Evolutionary conservation across 805 yeast genomes (phyloP).

Genomic region (Cyberlindnera veronae): DNA sequence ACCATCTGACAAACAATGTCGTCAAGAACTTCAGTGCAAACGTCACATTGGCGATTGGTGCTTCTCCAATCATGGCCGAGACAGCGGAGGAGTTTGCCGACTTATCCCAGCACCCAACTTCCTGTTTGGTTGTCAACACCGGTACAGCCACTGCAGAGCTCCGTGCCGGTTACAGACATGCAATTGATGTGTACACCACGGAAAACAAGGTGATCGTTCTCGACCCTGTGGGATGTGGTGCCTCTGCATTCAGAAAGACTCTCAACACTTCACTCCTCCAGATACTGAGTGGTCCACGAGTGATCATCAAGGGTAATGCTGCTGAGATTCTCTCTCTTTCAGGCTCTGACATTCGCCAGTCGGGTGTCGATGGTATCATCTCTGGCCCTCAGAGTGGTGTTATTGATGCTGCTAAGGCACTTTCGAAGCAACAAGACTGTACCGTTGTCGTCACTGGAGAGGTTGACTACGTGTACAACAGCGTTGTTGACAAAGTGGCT

Average conservation of each 20-base stretch:
- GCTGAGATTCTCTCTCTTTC: conserved; percentile 74
- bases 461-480: conserved; percentile 46
- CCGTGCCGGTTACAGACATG: conserved; percentile 40
- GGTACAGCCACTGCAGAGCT: conserved; percentile 56
- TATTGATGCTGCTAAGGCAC: conserved; percentile 40
- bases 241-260: conserved; percentile 54
- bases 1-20: conserved; percentile 86
- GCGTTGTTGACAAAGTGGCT: too few relatives aligned
- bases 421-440: conserved; percentile 49
- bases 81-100: conserved; percentile 62
- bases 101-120: conserved; percentile 50
- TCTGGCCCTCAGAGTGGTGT: conserved; percentile 23
- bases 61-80: conserved; percentile 88
- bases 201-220: conserved; percentile 61
- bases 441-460: conserved; percentile 73
- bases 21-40: conserved; percentile 87
- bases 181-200: conserved; percentile 55
- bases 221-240: conserved; percentile 95
- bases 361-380: conserved; percentile 63
- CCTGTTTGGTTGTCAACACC: conserved; percentile 64
- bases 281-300: conserved; percentile 45
- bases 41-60: conserved; percentile 78
- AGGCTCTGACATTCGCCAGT: conserved; percentile 47
- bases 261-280: conserved; percentile 49
- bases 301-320: conserved; percentile 79